Conservation (phyloP, 306 rosid species). For the Pueraria montana region DNA sequence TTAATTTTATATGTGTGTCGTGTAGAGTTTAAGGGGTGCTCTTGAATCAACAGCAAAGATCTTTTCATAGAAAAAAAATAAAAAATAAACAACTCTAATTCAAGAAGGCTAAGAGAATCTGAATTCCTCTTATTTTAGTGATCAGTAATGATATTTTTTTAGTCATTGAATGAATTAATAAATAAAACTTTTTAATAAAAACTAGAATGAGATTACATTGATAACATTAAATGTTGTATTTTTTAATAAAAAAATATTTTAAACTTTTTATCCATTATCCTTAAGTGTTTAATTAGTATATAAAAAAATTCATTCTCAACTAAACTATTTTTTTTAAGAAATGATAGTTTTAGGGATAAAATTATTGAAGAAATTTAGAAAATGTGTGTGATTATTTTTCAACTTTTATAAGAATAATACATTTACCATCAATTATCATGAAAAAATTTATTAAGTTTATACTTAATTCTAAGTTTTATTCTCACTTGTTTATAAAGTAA, state of each 20-base stretch:
- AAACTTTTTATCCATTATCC: no score
- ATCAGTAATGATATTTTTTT: not conserved
- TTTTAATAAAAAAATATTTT: no score
- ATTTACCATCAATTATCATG: not conserved
- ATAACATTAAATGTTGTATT: not conserved
- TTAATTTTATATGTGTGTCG: not conserved
- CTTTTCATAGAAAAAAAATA: not conserved
- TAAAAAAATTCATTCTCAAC: not conserved
- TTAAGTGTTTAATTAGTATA: no score
- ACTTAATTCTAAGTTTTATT: no score
- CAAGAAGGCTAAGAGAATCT: no score
- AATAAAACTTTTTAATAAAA: no score
- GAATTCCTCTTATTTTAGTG: no score
- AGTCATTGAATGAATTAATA: not conserved
- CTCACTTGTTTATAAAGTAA: not conserved
- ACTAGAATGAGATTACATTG: no score
- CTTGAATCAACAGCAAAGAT: constrained; percentile 5
- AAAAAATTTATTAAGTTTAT: no score
- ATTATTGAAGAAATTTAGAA: not conserved
- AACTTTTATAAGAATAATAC: not conserved
- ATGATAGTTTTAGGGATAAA: not conserved
- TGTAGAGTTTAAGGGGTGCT: not conserved
- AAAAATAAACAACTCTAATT: no score
- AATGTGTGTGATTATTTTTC: no score
- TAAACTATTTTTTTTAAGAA: not conserved